Evolutionary conservation across 768 basidiomycete species (phyloP).

Genomic region (Tephrocybe sp.): DNA sequence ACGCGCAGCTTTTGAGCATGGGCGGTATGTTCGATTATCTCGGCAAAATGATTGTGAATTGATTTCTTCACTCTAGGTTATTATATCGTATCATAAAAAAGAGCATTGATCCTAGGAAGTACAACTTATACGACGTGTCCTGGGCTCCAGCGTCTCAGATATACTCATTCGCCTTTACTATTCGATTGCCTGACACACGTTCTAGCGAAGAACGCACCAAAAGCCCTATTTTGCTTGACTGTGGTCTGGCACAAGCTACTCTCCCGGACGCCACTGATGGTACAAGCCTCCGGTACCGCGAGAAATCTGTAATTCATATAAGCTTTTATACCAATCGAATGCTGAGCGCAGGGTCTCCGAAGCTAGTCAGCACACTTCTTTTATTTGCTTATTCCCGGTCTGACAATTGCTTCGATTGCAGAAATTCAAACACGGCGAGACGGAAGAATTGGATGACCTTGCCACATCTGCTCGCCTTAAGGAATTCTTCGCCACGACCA

Average conservation of each 20-base stretch:
- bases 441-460: constrained; percentile 17
- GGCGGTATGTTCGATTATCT: constrained; percentile 31
- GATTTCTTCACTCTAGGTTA: constrained; percentile 17
- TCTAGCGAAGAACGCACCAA: constrained; percentile 24
- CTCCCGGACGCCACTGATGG: too few relatives aligned
- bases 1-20: constrained; percentile 48
- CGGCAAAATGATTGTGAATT: neutral
- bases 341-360: constrained; percentile 13
- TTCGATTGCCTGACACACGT: constrained; percentile 35
- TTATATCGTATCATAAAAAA: constrained; percentile 30
- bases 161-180: constrained; percentile 35
- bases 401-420: constrained; percentile 6
- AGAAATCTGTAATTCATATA: constrained; percentile 24
- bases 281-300: constrained; percentile 12
- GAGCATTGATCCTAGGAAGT: constrained; percentile 24
- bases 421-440: constrained; percentile 30
- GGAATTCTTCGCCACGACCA: constrained; percentile 21
- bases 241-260: constrained; percentile 41
- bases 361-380: constrained; percentile 5
- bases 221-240: constrained; percentile 33
- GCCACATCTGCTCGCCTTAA: constrained; percentile 19
- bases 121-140: constrained; percentile 25
- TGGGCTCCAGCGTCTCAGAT: constrained; percentile 34
- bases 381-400: neutral
- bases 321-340: constrained; percentile 15